Evolutionary conservation across 225 moss, liverwort and hornwort genomes (phyloP), one percentile per base, ranked within the genome.

Genomic region (Pseudoscleropodium purum): DNA sequence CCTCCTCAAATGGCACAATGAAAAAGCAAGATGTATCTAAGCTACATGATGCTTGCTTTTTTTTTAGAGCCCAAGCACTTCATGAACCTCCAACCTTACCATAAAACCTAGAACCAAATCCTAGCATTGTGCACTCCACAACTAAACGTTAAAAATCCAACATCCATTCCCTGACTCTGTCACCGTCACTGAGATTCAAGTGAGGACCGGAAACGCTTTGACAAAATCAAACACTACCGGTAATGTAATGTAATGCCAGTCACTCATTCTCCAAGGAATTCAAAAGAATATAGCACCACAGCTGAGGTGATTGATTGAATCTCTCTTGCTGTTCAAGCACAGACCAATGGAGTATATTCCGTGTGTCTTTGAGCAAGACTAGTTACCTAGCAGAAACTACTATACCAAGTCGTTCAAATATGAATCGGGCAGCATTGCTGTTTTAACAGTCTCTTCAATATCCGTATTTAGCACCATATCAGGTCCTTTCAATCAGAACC

Each of bases 401-500:
- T 90, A 84, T 68, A 91, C 84, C 87, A 85, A 49, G 88, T 90
- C 88, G 63, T 93, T 91, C 88, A 86, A 85, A 90, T 90, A 93
- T 90, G 91, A 90, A 90, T 91, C 88, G 81, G 82, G 83, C 85
- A 89, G 82, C 74, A 23, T 81, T 75, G 89, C 69, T 83, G 64
- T 88, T 88, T 83, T 60, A 78, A 34, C 83, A 68, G 72, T 89
- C 81, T 79, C 79, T 89, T 89, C 89, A 88, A 91, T 84, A 90
- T 93, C 90, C 90, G 84, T 86, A 86, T 81, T 86, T 88, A 93
- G 93, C 89, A 91, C 87, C 89, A 90, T 88, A 88, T 84, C 87
- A 90, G 86, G 94, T 93, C 90, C 91, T 87, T 89, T 89, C 75
- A 90, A 88, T 87, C 89, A 89, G 91, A 91, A 89, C 87, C 90